Conservation (phyloP, 306 rosid genomes). For the Sechiopsis laciniata region DNA sequence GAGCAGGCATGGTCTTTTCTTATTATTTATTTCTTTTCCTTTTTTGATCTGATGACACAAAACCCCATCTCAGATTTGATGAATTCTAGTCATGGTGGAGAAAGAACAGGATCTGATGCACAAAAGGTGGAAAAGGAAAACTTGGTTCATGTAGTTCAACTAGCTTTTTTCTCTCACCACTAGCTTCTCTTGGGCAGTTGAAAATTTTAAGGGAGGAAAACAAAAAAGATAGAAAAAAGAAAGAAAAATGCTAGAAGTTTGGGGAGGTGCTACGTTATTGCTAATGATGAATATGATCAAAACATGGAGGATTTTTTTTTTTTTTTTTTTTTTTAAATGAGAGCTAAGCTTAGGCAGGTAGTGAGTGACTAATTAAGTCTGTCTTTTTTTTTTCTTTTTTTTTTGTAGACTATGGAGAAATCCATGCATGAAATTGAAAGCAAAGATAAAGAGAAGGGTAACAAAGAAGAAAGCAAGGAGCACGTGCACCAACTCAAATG, state of each 20-base stretch:
- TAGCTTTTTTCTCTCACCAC: constrained; percentile 26
- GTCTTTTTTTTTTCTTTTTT: constrained; percentile 22
- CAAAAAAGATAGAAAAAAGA: constrained; percentile 17
- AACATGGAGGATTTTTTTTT: constrained; percentile 17
- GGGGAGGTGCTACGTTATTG: neutral
- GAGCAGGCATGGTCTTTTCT: neutral
- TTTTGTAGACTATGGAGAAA: constrained; percentile 58
- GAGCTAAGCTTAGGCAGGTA: constrained; percentile 16
- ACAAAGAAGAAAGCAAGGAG: constrained; percentile 31
- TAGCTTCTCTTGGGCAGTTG: constrained; percentile 38
- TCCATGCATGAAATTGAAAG: constrained; percentile 77
- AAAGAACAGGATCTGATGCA: constrained; percentile 55
- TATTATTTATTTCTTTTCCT: neutral
- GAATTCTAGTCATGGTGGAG: constrained; percentile 20
- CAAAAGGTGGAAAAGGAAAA: constrained; percentile 25
- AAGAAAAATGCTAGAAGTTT: constrained; percentile 4
- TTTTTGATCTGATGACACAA: constrained; percentile 21
- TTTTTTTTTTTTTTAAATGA: neutral
- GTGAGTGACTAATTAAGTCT: constrained; percentile 23
- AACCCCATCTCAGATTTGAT: constrained; percentile 31
- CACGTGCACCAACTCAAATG: constrained; percentile 79
- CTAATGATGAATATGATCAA: constrained; percentile 35
- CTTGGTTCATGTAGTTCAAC: constrained; percentile 26
- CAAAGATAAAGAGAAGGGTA: constrained; percentile 40
- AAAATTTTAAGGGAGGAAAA: constrained; percentile 27